Evolutionary conservation across 2,329 filamentous ascomycete genomes (phyloP), one percentile per base, ranked within the genome.

Genomic region (Sporothrix phasma): DNA sequence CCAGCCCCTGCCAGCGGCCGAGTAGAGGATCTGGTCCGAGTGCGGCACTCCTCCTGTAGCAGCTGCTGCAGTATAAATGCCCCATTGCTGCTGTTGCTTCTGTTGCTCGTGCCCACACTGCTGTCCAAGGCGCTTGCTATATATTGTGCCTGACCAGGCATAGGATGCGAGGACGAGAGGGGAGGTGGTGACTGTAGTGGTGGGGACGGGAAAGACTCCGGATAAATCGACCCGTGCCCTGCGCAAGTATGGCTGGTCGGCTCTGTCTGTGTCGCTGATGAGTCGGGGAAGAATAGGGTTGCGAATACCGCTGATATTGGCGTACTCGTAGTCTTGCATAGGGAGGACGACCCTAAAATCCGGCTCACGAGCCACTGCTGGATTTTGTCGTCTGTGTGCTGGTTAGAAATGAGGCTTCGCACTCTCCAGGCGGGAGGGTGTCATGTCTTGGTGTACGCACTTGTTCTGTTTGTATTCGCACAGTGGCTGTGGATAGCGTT

Each of bases 401-500:
- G 11, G 58, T 15, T 5, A n/a, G 51, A 17, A 6, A n/a, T 31
- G 58, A 37, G 49, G 45, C 60, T n/a, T 17, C 3, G 19, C 17
- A 3, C n/a, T n/a, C 5, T 37, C 11, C 3, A 37, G 31, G 26
- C 26, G 7, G 26, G 17, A 37, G 34, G 10, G 11, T 37, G 34
- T 37, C 34, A 37, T n/a, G 10, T 24, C 3, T 3, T 24, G 39
- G 5, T 24, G 2, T 1, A 64, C 66, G 7, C 19, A 66, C 65
- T 61, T 67, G 43, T 64, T 65, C 15, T 66, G 64, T 17, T 69
- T 74, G 67, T 84, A 84, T 67, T 81, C 76, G 70, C 81, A 84
- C 6, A 73, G 68, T 0, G 80, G 80, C 61, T 77, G 79, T 0
- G 81, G 81, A 66, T 80, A 83, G 34, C 81, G 76, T 43, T 81